Evolutionary conservation across 1,284 basidiomycete genomes (phyloP).

Genomic region (Ceraceosorus bombacis): DNA sequence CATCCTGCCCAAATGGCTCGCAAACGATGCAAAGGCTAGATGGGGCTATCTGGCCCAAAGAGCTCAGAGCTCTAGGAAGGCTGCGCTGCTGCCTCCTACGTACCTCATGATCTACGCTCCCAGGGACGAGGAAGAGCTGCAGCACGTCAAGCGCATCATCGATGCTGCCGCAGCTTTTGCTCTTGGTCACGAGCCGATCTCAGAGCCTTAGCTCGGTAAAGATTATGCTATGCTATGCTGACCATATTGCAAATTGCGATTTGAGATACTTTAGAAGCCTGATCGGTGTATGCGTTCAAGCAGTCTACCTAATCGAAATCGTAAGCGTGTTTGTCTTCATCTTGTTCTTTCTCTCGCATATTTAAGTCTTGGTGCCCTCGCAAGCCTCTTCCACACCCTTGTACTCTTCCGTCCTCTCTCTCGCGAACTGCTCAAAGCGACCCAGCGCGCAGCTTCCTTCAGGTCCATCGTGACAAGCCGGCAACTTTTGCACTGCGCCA

Average conservation of each 20-base stretch:
- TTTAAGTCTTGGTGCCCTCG: background rate
- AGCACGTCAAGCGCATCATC: slow-evolving; percentile 19
- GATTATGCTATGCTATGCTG: no score
- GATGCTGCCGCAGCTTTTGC: slow-evolving; percentile 20
- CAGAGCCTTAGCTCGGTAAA: no score
- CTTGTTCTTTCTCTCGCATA: background rate
- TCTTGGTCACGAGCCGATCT: slow-evolving; percentile 7
- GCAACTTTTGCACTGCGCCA: slow-evolving; percentile 49
- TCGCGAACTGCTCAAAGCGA: slow-evolving; percentile 46
- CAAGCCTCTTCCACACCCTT: slow-evolving; percentile 43
- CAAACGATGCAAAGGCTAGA: background rate
- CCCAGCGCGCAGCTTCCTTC: slow-evolving; percentile 47
- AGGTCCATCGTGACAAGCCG: slow-evolving; percentile 49
- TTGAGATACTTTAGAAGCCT: no score
- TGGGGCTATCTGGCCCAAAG: slow-evolving; percentile 5
- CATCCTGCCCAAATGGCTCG: slow-evolving; percentile 6
- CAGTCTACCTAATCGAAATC: no score
- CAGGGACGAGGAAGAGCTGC: slow-evolving; percentile 19
- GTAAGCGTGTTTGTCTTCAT: no score
- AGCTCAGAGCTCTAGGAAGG: background rate
- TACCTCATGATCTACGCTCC: slow-evolving; percentile 28
- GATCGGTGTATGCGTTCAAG: no score
- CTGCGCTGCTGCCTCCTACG: slow-evolving; percentile 23
- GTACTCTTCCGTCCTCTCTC: slow-evolving; percentile 43
- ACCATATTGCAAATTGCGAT: no score